Evolutionary conservation across 2,329 filamentous ascomycete species (phyloP).

Genomic region (Periconia macrospinosa): DNA sequence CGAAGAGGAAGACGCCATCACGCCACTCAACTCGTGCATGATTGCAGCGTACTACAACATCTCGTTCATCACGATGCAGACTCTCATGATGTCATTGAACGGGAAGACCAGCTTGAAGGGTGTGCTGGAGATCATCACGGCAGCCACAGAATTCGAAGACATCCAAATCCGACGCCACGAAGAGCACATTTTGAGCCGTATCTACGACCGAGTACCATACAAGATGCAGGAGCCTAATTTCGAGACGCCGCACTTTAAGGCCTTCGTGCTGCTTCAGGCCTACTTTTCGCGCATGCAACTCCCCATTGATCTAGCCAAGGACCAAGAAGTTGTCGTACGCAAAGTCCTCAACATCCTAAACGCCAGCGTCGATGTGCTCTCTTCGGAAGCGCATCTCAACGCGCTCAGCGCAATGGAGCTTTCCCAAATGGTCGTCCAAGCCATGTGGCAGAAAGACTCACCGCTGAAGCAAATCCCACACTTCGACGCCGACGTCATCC

Average conservation of each 20-base stretch:
- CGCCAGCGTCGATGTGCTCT: conserved; percentile 91
- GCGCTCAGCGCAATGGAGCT: conserved; percentile 99
- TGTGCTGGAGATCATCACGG: conserved; percentile 94
- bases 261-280: conserved; percentile 93
- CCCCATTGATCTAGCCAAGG: conserved; percentile 91
- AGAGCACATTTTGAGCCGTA: conserved; percentile 80
- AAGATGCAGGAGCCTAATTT: conserved; percentile 88
- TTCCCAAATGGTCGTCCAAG: conserved; percentile 98
- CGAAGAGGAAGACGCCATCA: conserved; percentile 81
- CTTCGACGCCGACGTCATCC: conserved; percentile 81
- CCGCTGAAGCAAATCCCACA: conserved; percentile 97
- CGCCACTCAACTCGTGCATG: conserved; percentile 93
- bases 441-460: conserved; percentile 98
- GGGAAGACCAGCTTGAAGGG: conserved; percentile 93
- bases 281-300: conserved; percentile 98
- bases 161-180: conserved; percentile 95
- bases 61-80: conserved; percentile 99
- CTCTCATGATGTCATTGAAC: conserved; percentile 87
- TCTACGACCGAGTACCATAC: conserved; percentile 92
- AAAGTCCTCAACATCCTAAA: conserved; percentile 87
- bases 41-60: conserved; percentile 99
- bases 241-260: conserved; percentile 97
- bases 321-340: conserved; percentile 84
- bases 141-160: conserved; percentile 92
- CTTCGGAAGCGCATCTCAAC: conserved; percentile 93